Base-by-base conservation (phyloP, 1,284 basidiomycete genomes). In the Amylostereum areolatum region DNA sequence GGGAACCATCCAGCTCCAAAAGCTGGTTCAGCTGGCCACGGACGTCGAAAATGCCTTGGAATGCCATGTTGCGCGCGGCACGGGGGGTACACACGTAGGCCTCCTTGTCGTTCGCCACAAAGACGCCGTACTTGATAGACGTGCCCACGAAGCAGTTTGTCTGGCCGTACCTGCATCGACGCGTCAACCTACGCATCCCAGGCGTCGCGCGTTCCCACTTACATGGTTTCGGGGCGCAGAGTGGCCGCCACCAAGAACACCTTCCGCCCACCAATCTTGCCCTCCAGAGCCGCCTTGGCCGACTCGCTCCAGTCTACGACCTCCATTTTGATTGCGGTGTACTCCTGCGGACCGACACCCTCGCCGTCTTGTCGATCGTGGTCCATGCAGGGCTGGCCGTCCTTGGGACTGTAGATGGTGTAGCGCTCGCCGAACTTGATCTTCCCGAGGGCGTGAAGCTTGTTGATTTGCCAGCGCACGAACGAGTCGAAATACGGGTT, bases 341-440 rank as follows among this genome's bases (percentile, higher is more conserved):
- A 99, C 66, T 99, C 96, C 63, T 97, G 94, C 5, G 97, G 96
- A 12, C 92, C 92, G 50, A 97, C 74, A 47, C 89, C 95, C 70
- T 99, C 97, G 44, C 97, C 97, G 56, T 93, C 92, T 50, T 85
- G 81, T 55, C 97, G 90, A 67, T 99, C 97, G 73, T 99, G 97
- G 71, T 99, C 97, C 97, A 99, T 99, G 66, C 97, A 99, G 1
- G 97, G 96, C 66, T 99, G 97, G 7, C 93, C 94, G 62, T 99
- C 97, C 69, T 98, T 98, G n/a, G 93, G 93, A 59, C 92, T 96
- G 77, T 97, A 99, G 65, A 99, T 93, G 37, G 97, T 99, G 71
- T 98, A 97, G 42, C 97, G 87, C 73, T 98, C 92, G 47, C 97
- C 97, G 63, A 98, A 99, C 73, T 97, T 96, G 75, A 97, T 91